Percentiles rank a stretch among this genome's conserved stretches.
These are phyloP conservation scores for Paratinospora sagittata DNA, from an alignment of 164 flowering plant genomes.

Conservation along the genomic window DNA sequence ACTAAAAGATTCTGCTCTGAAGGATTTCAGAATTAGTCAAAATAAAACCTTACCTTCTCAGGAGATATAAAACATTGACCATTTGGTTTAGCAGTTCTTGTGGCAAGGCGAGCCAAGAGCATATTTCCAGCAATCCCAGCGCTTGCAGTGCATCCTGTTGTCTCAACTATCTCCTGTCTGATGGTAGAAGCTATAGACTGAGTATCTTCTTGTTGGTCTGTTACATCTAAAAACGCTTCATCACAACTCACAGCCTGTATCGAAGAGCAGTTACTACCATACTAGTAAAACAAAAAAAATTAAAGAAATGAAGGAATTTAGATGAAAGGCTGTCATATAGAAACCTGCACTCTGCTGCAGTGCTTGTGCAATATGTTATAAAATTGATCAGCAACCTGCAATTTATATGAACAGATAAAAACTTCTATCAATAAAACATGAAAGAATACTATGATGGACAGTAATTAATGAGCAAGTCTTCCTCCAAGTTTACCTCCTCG, in stretches of 20 bases:
- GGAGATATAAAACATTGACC: conserved; percentile 73
- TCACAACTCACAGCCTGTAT: conserved; percentile 94
- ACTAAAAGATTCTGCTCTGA: background rate
- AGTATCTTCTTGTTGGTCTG: conserved; percentile 52
- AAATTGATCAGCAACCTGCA: conserved; percentile 95
- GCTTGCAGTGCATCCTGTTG: conserved; percentile 93
- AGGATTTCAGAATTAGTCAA: background rate
- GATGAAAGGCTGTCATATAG: background rate
- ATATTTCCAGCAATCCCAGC: conserved; percentile 80
- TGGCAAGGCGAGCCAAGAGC: conserved; percentile 96
- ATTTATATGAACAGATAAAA: conserved; percentile 10
- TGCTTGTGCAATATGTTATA: conserved; percentile 82
- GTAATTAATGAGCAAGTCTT: background rate
- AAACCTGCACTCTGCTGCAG: conserved; percentile 86
- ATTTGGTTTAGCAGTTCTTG: conserved; percentile 82
- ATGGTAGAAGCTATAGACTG: conserved; percentile 58
- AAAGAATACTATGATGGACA: background rate
- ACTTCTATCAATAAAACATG: background rate
- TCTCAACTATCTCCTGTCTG: conserved; percentile 65
- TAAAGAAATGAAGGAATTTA: background rate
- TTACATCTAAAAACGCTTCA: conserved; percentile 88
- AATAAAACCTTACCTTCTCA: conserved; percentile 43
- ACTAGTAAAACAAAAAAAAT: background rate
- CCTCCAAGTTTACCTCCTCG: conserved; percentile 52
- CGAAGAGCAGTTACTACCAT: conserved; percentile 10